Evolutionary conservation across 176 grass and related monocot species (phyloP), one percentile per base, ranked within the genome.

Genomic region (Aegilops speltoides): DNA sequence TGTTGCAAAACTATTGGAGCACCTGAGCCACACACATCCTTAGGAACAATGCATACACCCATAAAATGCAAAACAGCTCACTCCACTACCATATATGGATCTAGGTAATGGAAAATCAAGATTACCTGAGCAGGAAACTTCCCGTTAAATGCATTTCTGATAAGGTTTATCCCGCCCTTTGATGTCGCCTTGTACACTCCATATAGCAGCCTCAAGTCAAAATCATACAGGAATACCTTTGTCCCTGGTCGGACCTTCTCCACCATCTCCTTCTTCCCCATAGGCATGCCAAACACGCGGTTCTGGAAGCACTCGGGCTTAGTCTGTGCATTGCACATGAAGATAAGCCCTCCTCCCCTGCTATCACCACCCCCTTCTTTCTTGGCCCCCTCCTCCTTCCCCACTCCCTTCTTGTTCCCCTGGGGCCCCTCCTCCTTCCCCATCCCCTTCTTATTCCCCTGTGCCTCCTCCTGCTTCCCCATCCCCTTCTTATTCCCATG

Each of bases 171-270:
- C 66, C 89, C 89, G 7, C 94, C 94, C 2, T 83, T 88, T 56
- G 84, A 86, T 23, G 54, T 62, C 11, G 94, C 91, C 74, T 83
- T 91, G 77, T 95, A 95, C 25, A 93, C 87, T 6, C 94, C 94
- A 33, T 95, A 95, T 6, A 95, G 68, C 78, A 95, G 89, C 85
- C 87, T 95, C 91, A 93, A 86, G 66, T 91, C 91, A 82, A 91
- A 95, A 91, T 95, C 94, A 87, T 89, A 95, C 16, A 95, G 87
- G 82, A 93, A 95, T 5, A 95, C 57, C 84, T 60, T 95, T 16
- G 79, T 22, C 56, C 89, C 91, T 3, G 81, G 81, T 63, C 80
- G 84, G 46, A 95, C 91, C 67, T 89, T 95, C 82, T 89, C 83
- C 12, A 95, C 91, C 36, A 59, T 64, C 40, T 14, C 89, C 23